These are phyloP conservation scores for Fusarium nygamai DNA, from an alignment of 2,329 filamentous ascomycete species.

Conservation along the genomic window DNA sequence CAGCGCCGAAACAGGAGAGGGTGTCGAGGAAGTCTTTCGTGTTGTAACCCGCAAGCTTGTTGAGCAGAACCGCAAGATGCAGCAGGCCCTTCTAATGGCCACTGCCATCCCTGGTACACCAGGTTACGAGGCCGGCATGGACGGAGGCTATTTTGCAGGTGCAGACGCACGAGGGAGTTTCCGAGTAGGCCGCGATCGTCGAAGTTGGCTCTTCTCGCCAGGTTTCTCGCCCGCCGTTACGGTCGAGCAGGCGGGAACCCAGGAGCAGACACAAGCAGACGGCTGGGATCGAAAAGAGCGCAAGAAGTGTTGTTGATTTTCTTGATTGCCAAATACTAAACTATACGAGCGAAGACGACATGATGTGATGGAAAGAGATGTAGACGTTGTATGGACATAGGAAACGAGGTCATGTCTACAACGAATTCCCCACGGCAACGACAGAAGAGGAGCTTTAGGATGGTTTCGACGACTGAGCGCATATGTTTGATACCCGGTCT, in stretches of 20 bases:
- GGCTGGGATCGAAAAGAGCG: constrained; percentile 34
- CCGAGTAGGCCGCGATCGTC: constrained; percentile 65
- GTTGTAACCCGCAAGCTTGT: constrained; percentile 71
- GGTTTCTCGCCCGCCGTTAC: constrained; percentile 63
- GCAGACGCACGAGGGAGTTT: constrained; percentile 61
- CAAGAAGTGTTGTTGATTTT: constrained; percentile 46
- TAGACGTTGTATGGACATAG: constrained; percentile 18
- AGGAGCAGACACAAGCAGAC: constrained; percentile 43
- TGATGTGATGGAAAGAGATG: constrained; percentile 14
- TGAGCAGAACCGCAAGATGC: constrained; percentile 71
- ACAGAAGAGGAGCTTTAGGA: constrained; percentile 23
- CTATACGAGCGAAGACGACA: neutral
- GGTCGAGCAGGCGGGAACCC: constrained; percentile 54
- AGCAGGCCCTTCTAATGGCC: constrained; percentile 66
- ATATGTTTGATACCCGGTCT: constrained; percentile 43
- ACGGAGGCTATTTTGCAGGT: constrained; percentile 63
- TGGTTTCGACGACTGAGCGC: constrained; percentile 31
- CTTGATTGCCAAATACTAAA: neutral
- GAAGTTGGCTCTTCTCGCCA: constrained; percentile 69
- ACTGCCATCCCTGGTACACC: constrained; percentile 62
- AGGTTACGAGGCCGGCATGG: constrained; percentile 56
- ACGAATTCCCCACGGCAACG: constrained; percentile 15
- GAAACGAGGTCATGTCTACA: constrained; percentile 7
- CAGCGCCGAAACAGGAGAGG: constrained; percentile 91
- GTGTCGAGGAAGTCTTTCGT: constrained; percentile 95